Percentiles rank a stretch among this genome's conserved stretches.
Evolutionary conservation across 345 rosid genomes (phyloP).

Genomic region (Salix exigua): DNA sequence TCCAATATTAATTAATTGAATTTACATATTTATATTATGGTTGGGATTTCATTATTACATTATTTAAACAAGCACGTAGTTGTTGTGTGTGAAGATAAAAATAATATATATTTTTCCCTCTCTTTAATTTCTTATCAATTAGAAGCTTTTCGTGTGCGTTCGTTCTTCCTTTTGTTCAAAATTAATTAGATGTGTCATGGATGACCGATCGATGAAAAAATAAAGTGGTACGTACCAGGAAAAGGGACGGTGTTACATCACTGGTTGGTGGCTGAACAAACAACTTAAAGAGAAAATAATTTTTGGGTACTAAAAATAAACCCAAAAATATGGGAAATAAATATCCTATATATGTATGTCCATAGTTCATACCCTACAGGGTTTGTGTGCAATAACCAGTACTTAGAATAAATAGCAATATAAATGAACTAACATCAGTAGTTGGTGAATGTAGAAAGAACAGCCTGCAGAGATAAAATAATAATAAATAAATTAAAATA

Average conservation of each 20-base stretch:
- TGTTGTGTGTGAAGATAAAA: too few relatives aligned
- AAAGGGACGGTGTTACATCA: neutral
- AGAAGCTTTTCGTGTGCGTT: neutral
- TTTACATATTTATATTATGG: too few relatives aligned
- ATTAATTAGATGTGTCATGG: neutral
- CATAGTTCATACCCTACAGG: neutral
- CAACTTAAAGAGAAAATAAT: neutral
- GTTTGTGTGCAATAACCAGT: neutral
- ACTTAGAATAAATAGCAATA: neutral
- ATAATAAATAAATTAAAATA: neutral
- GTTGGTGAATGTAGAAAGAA: neutral
- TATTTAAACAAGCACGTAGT: too few relatives aligned
- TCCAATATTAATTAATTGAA: too few relatives aligned
- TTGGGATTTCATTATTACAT: too few relatives aligned
- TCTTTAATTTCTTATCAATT: neutral
- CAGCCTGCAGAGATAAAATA: neutral
- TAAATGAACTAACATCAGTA: neutral
- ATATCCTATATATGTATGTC: neutral
- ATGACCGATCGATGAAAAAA: neutral
- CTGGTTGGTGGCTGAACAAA: constrained; percentile 1
- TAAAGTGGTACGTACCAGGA: neutral
- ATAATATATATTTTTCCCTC: neutral
- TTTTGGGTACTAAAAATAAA: neutral
- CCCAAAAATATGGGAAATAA: neutral
- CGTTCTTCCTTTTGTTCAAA: neutral